Percentiles rank a stretch among this genome's conserved stretches.
These are phyloP conservation scores for Diaporthe citri DNA, from an alignment of 2,329 filamentous ascomycete species.

Conservation along the genomic window DNA sequence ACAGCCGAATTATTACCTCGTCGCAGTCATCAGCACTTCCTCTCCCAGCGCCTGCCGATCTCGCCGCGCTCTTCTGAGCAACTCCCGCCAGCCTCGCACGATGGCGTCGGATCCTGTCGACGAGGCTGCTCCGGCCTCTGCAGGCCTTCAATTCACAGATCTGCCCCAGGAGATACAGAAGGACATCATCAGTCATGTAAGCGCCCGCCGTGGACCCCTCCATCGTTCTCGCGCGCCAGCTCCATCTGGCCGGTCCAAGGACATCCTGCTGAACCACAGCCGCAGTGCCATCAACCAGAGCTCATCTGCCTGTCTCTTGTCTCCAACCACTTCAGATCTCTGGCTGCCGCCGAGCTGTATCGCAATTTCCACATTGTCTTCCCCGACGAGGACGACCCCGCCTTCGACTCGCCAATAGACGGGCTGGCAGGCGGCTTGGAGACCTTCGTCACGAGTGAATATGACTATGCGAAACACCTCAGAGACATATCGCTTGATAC, in stretches of 20 bases:
- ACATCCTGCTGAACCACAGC: conserved; percentile 37
- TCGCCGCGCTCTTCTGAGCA: conserved; percentile 12
- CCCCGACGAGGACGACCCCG: conserved; percentile 68
- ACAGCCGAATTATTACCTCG: conserved; percentile 11
- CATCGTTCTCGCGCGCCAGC: conserved; percentile 4
- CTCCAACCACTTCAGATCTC: conserved; percentile 67
- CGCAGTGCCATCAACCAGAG: conserved; percentile 64
- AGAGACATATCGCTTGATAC: conserved; percentile 69
- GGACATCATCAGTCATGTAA: conserved; percentile 62
- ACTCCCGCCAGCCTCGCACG: background rate
- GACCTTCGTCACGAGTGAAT: conserved; percentile 73
- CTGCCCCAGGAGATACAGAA: conserved; percentile 63
- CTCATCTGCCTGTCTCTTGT: conserved; percentile 71
- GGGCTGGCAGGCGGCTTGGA: conserved; percentile 69
- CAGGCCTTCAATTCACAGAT: conserved; percentile 53
- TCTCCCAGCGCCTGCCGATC: background rate
- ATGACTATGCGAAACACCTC: conserved; percentile 72
- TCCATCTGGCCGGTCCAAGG: background rate
- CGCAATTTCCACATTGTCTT: conserved; percentile 72
- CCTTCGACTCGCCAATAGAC: conserved; percentile 67
- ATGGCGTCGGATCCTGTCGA: conserved; percentile 37
- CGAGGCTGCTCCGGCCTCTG: conserved; percentile 42
- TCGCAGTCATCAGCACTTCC: conserved; percentile 8
- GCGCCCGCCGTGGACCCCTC: conserved; percentile 41
- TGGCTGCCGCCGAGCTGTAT: conserved; percentile 71